Conservation (phyloP, 495 filamentous ascomycete species). For the Penicillium goetzii region DNA sequence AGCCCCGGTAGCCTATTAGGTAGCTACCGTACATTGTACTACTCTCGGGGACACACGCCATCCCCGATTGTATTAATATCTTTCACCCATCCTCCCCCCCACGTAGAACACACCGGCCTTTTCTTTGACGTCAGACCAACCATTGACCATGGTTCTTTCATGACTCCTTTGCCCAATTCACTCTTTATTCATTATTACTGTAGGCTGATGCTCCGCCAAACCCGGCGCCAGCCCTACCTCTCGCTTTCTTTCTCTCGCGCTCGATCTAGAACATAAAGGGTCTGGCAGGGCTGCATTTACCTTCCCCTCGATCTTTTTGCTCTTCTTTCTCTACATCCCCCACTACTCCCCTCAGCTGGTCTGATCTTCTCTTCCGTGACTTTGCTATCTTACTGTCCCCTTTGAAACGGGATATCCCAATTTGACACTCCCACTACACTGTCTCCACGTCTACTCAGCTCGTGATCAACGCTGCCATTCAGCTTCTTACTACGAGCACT, state of each 20-base stretch:
- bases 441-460: not conserved
- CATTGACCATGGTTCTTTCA: constrained; percentile 22
- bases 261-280: constrained; percentile 22
- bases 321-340: constrained; percentile 5
- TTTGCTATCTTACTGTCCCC: constrained; percentile 3
- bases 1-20: not conserved
- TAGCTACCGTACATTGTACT: not conserved
- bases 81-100: not conserved
- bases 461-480: not conserved
- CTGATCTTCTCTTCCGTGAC: constrained; percentile 17
- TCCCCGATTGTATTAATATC: constrained; percentile 13
- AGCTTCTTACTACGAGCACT: not conserved
- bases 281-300: constrained; percentile 10
- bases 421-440: constrained; percentile 12
- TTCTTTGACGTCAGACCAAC: constrained; percentile 34
- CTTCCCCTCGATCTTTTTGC: constrained; percentile 3
- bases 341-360: constrained; percentile 28
- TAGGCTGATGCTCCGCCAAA: constrained; percentile 7
- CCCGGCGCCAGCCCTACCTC: constrained; percentile 7
- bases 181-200: constrained; percentile 26
- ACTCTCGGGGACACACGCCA: not conserved
- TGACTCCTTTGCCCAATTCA: constrained; percentile 19
- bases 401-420: constrained; percentile 1
- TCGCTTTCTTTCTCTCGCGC: not conserved
- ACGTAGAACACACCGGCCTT: not conserved